Conservation (phyloP, 192 early-diverging fungal species). For the Backusella mclennaniae region DNA sequence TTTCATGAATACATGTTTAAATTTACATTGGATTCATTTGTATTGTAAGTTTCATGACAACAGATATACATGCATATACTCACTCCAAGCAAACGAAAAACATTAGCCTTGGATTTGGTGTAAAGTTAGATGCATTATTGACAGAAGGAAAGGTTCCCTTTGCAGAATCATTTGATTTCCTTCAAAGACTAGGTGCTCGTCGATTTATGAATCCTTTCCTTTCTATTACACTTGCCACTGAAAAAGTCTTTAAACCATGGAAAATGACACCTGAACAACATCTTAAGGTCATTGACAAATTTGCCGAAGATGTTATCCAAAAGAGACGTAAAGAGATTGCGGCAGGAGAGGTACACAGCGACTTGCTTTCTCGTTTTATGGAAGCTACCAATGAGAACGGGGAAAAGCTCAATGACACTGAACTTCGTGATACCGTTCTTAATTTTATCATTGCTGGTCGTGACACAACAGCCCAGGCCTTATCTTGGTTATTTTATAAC, state of each 20-base stretch:
- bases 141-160: constrained; percentile 41
- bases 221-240: neutral
- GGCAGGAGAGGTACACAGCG: neutral
- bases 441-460: constrained; percentile 42
- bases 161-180: constrained; percentile 53
- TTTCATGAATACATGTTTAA: constrained; percentile 48
- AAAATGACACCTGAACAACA: constrained; percentile 21
- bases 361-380: constrained; percentile 36
- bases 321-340: constrained; percentile 27
- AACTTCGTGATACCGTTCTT: constrained; percentile 36
- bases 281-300: constrained; percentile 25
- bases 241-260: constrained; percentile 10
- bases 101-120: constrained; percentile 47
- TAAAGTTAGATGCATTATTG: constrained; percentile 39
- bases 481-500: constrained; percentile 50
- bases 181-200: constrained; percentile 33
- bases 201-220: constrained; percentile 35
- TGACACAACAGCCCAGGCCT: constrained; percentile 52
- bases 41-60: constrained; percentile 18
- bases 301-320: constrained; percentile 24
- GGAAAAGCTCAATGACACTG: constrained; percentile 17
- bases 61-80: neutral
- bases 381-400: constrained; percentile 29
- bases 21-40: constrained; percentile 44
- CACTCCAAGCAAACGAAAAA: neutral